Evolutionary conservation across 305 asterid species (phyloP).

Genomic region (Ilex paraguariensis): DNA sequence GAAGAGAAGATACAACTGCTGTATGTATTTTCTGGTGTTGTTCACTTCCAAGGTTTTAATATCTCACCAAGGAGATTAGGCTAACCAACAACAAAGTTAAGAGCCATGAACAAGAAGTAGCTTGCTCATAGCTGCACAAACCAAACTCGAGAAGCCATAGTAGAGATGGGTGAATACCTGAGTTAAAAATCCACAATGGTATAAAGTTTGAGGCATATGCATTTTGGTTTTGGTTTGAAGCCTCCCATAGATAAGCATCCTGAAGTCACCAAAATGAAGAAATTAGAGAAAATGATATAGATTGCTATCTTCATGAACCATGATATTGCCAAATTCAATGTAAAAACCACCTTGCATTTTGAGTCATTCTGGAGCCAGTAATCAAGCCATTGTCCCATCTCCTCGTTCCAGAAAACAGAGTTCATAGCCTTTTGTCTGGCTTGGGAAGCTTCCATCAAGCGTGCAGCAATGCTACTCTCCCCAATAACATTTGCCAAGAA

Average conservation of each 20-base stretch:
- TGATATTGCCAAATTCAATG: neutral
- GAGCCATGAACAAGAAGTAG: too few relatives aligned
- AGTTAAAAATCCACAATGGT: slow-evolving; percentile 74
- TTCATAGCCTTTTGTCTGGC: slow-evolving; percentile 57
- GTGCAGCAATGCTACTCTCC: slow-evolving; percentile 29
- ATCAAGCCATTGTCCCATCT: slow-evolving; percentile 85
- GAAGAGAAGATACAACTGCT: too few relatives aligned
- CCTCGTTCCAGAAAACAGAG: slow-evolving; percentile 63
- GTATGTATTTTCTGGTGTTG: too few relatives aligned
- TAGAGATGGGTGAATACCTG: slow-evolving; percentile 41
- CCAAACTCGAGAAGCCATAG: neutral
- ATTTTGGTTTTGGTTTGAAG: slow-evolving; percentile 52
- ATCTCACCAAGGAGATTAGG: too few relatives aligned
- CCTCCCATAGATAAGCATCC: slow-evolving; percentile 42
- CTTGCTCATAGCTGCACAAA: too few relatives aligned
- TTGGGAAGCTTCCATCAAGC: slow-evolving; percentile 44
- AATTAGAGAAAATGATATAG: neutral
- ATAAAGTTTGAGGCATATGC: slow-evolving; percentile 73
- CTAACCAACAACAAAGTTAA: too few relatives aligned
- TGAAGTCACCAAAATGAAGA: slow-evolving; percentile 3
- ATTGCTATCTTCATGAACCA: neutral
- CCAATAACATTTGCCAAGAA: slow-evolving; percentile 52
- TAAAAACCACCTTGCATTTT: slow-evolving; percentile 24
- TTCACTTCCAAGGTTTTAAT: too few relatives aligned
- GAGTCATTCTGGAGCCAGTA: slow-evolving; percentile 52